Conservation (phyloP, 225 moss, liverwort and hornwort species). For the Straminergon stramineum region DNA sequence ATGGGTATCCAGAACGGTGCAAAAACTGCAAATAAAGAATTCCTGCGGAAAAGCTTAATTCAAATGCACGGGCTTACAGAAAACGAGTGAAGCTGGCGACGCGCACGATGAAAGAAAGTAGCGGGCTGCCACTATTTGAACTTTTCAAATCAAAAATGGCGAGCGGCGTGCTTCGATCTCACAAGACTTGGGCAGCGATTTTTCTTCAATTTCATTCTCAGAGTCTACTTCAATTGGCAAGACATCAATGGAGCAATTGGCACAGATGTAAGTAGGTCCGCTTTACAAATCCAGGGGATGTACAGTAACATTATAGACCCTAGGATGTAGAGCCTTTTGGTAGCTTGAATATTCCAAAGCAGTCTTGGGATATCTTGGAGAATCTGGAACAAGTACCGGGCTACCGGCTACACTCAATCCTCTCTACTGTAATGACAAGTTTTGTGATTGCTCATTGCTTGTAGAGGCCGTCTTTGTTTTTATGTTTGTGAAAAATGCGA, state of each 20-base stretch:
- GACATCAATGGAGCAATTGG: background rate
- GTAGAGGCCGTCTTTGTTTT: background rate
- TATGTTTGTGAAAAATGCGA: background rate
- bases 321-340: background rate
- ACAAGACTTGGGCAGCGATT: too few species aligned
- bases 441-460: background rate
- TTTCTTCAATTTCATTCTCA: background rate
- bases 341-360: background rate
- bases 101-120: background rate
- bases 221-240: background rate
- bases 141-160: background rate
- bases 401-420: background rate
- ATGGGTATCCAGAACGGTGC: background rate
- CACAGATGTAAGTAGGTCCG: too few species aligned
- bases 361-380: background rate
- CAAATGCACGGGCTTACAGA: background rate
- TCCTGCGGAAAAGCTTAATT: background rate
- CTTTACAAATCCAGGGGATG: background rate
- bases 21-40: background rate
- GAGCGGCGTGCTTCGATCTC: background rate
- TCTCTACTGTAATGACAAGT: background rate
- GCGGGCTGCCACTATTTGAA: background rate
- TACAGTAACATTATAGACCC: too few species aligned
- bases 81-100: background rate
- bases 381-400: background rate